Evolutionary conservation across 2,329 filamentous ascomycete genomes (phyloP).

Genomic region (Aspergillus melleus): DNA sequence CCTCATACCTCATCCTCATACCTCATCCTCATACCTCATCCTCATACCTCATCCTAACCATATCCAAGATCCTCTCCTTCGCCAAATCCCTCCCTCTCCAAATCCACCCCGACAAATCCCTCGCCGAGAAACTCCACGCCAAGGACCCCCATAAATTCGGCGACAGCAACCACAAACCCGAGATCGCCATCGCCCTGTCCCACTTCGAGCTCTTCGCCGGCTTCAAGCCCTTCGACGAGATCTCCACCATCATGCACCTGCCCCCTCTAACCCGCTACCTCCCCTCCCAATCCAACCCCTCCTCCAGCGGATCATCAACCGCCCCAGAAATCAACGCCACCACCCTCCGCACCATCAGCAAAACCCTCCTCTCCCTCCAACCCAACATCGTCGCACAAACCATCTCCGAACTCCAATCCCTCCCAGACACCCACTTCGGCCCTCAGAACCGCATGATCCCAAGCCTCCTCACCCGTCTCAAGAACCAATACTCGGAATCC

Average conservation of each 20-base stretch:
- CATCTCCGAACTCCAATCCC: slow-evolving; percentile 52
- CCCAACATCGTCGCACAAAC: slow-evolving; percentile 55
- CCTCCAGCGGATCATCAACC: slow-evolving; percentile 36
- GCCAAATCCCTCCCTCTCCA: slow-evolving; percentile 73
- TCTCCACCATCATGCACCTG: slow-evolving; percentile 59
- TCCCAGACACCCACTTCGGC: slow-evolving; percentile 52
- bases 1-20: neutral
- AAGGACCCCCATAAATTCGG: slow-evolving; percentile 66
- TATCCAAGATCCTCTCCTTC: slow-evolving; percentile 66
- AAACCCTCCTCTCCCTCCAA: slow-evolving; percentile 54
- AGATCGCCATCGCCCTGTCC: slow-evolving; percentile 71
- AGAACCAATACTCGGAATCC: slow-evolving; percentile 61
- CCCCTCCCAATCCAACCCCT: slow-evolving; percentile 38
- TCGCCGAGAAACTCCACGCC: slow-evolving; percentile 64
- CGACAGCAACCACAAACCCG: slow-evolving; percentile 76
- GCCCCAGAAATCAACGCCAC: slow-evolving; percentile 40
- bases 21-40: too few species aligned
- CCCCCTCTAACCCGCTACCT: slow-evolving; percentile 56
- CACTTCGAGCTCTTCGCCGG: slow-evolving; percentile 76
- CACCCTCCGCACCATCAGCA: slow-evolving; percentile 57
- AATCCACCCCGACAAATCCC: slow-evolving; percentile 69
- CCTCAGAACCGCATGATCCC: slow-evolving; percentile 58
- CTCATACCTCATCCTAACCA: neutral
- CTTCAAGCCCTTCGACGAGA: slow-evolving; percentile 65
- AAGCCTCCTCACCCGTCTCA: slow-evolving; percentile 64